These are phyloP conservation scores for Anthracocystis setariae DNA, from an alignment of 1,284 basidiomycete genomes.

Conservation along the genomic window DNA sequence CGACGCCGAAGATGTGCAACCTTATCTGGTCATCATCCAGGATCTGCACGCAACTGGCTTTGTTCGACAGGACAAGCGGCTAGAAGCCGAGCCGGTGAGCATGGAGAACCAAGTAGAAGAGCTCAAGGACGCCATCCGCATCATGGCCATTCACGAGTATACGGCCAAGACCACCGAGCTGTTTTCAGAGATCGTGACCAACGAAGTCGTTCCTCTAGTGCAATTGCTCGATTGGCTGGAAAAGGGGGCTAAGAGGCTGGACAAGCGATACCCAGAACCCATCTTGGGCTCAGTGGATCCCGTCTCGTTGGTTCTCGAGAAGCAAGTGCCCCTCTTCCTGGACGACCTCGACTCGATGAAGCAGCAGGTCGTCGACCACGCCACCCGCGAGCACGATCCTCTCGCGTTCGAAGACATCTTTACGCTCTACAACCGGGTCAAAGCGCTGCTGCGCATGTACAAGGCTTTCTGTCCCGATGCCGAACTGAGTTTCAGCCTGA, in stretches of 20 bases:
- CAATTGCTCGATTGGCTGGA: conserved; percentile 88
- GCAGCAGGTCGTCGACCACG: conserved; percentile 58
- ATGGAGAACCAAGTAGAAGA: conserved; percentile 65
- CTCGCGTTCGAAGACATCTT: conserved; percentile 76
- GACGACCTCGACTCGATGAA: conserved; percentile 73
- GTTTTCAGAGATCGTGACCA: conserved; percentile 75
- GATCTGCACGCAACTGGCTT: conserved; percentile 65
- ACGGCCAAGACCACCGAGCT: conserved; percentile 74
- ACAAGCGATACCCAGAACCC: conserved; percentile 85
- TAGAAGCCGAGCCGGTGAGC: conserved; percentile 44
- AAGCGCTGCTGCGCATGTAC: conserved; percentile 79
- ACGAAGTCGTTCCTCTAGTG: conserved; percentile 77
- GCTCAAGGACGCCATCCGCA: conserved; percentile 72
- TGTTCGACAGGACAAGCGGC: conserved; percentile 52
- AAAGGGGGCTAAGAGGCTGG: conserved; percentile 81
- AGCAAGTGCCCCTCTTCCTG: conserved; percentile 79
- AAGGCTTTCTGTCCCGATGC: conserved; percentile 79
- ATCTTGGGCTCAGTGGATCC: conserved; percentile 72
- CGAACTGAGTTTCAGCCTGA: conserved; percentile 46
- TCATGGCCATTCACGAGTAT: conserved; percentile 74
- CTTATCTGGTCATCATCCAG: conserved; percentile 54
- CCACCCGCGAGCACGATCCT: conserved; percentile 49
- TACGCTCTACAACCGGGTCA: conserved; percentile 80
- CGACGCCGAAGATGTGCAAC: conserved; percentile 53
- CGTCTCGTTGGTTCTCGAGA: conserved; percentile 79